These are phyloP conservation scores for Warburgia ugandensis DNA, from an alignment of 164 flowering plant genomes.

Conservation along the genomic window DNA sequence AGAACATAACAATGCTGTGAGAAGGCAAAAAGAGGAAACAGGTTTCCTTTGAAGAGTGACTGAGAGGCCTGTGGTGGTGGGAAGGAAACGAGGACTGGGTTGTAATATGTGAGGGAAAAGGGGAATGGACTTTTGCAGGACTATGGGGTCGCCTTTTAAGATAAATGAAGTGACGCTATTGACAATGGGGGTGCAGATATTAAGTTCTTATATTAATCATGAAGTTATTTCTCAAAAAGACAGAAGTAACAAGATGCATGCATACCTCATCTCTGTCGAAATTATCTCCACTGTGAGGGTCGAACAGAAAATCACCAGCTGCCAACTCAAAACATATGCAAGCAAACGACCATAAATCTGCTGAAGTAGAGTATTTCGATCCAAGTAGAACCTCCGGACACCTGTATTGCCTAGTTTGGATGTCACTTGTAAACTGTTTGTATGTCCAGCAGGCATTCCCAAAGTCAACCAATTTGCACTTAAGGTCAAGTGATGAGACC, in stretches of 20 bases:
- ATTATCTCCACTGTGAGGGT: slow-evolving; percentile 88
- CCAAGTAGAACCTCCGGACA: slow-evolving; percentile 85
- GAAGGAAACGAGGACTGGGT: too few species aligned
- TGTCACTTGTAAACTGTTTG: slow-evolving; percentile 81
- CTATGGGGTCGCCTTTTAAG: too few species aligned
- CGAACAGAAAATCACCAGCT: slow-evolving; percentile 91
- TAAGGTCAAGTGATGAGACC: slow-evolving; percentile 48
- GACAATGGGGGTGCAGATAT: too few species aligned
- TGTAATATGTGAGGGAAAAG: too few species aligned
- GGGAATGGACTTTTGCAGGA: too few species aligned
- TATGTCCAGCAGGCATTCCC: slow-evolving; percentile 97
- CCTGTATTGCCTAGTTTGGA: slow-evolving; percentile 72
- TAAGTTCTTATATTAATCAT: too few species aligned
- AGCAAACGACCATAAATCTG: slow-evolving; percentile 92
- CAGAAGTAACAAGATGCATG: neutral
- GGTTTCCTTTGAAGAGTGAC: too few species aligned
- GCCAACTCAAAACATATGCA: slow-evolving; percentile 95
- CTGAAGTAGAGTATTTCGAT: slow-evolving; percentile 81
- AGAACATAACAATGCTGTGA: too few species aligned
- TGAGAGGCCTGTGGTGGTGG: too few species aligned
- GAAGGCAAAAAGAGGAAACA: too few species aligned
- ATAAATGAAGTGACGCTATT: too few species aligned
- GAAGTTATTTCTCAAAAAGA: too few species aligned
- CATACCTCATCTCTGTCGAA: slow-evolving; percentile 88
- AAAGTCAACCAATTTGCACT: slow-evolving; percentile 89